Percentiles rank a stretch among this genome's conserved stretches.
Evolutionary conservation across 2,329 filamentous ascomycete species (phyloP).

Genomic region (Remersonia thermophila): DNA sequence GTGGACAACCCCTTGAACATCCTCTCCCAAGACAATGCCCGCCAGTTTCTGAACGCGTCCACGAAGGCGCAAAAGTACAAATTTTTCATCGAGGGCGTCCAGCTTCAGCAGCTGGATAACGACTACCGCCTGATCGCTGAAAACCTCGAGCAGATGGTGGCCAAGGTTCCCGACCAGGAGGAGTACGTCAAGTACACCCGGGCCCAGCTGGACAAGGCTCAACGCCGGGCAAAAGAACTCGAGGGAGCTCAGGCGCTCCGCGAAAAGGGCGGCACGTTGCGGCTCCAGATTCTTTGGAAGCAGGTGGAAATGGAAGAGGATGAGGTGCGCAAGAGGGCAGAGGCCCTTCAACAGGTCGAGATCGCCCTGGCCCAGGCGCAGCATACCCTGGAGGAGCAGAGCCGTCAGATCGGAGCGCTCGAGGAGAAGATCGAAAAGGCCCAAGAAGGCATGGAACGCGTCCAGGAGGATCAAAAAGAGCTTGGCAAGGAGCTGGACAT

Average conservation of each 20-base stretch:
- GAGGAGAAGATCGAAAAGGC: too few species aligned
- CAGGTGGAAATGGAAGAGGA: constrained; percentile 70
- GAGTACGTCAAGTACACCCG: constrained; percentile 53
- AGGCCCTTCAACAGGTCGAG: constrained; percentile 26
- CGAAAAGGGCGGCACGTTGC: constrained; percentile 44
- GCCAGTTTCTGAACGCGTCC: constrained; percentile 82
- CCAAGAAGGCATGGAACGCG: too few species aligned
- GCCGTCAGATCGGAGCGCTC: too few species aligned
- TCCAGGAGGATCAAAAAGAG: too few species aligned
- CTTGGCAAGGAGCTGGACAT: too few species aligned
- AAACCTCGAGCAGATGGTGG: constrained; percentile 58
- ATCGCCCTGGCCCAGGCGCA: constrained; percentile 32
- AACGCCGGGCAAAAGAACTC: constrained; percentile 51
- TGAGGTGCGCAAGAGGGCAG: constrained; percentile 27
- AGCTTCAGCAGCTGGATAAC: constrained; percentile 80
- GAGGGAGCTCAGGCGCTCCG: constrained; percentile 55
- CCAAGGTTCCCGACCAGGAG: constrained; percentile 46
- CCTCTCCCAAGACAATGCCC: constrained; percentile 86
- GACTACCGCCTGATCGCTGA: constrained; percentile 81
- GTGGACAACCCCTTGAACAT: constrained; percentile 96
- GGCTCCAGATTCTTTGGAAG: constrained; percentile 68
- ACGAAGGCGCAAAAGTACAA: constrained; percentile 81
- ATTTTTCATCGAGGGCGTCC: constrained; percentile 89
- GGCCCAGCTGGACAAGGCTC: constrained; percentile 46
- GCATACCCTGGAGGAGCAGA: too few species aligned